Base-by-base conservation (phyloP, 768 basidiomycete species). In the Hemileccinum rubropunctum region DNA sequence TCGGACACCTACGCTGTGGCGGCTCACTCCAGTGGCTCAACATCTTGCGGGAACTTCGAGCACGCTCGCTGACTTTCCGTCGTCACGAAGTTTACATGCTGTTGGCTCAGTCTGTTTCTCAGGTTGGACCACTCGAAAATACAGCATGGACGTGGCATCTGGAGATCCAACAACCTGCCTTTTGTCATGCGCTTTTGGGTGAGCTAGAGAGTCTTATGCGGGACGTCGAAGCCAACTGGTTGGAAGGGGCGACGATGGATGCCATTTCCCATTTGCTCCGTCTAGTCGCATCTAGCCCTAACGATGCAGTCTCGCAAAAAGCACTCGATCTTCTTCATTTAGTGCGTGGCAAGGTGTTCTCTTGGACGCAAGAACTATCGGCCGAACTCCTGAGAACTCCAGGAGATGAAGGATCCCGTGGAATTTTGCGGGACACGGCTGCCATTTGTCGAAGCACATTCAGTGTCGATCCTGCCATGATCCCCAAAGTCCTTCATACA, bases 11-110 rank as follows among this genome's bases (percentile, higher is more conserved):
- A 36, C 75, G 80, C 5, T 68, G 73, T n/a, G 78, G 81, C 1
- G 51, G 64, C 0, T 56, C 44, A 1, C 57, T 82, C 0, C 81
- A 81, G 40, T 80, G 78, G 79, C 57, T 73, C 30, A 81, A 81
- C 46, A 72, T 81, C 20, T 47, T 69, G 15, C 69, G 73, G 18
- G 76, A 74, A 51, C 55, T 81, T 13, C 66, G 65, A 5, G 65
- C 62, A 1, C 62, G 67, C 21, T 52, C 56, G 0, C 51, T 82
- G 36, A 70, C 61, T 4, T 73, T 82, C 42, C 62, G 66, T 18
- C 45, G 56, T 6, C 62, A 66, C 1, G 74, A 71, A 12, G 72
- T 81, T 0, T 68, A 78, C 42, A 42, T 61, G 0, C 62, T 81
- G 3, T 15, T 81, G 1, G 60, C 56, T 6, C 80, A 79, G 50